A percentile compares a stretch with the other conserved stretches of the same genome.
phyloP scores from a whole-genome alignment of 2,329 filamentous ascomycete species.

The Fusarium udum region DNA sequence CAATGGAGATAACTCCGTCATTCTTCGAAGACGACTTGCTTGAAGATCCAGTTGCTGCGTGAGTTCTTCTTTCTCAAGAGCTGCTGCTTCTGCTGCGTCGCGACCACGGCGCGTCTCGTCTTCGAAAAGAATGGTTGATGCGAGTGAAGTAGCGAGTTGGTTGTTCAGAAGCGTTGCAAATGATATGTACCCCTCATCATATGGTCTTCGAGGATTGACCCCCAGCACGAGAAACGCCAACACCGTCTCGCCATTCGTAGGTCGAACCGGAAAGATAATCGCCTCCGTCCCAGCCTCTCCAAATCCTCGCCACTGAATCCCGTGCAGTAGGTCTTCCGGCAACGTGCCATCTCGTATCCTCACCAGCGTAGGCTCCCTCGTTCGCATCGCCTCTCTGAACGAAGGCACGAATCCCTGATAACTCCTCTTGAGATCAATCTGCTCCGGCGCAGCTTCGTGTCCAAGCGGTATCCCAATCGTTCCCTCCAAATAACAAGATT shows the following conservation, averaged over 20 bases:
- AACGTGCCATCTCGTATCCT: conserved; percentile 60
- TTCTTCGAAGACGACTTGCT: conserved; percentile 48
- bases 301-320: conserved; percentile 68
- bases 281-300: conserved; percentile 68
- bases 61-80: conserved; percentile 47
- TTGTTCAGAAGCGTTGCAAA: conserved; percentile 59
- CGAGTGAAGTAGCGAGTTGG: conserved; percentile 68
- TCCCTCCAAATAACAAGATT: conserved; percentile 50
- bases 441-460: conserved; percentile 46
- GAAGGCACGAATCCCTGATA: conserved; percentile 49
- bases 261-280: conserved; percentile 73
- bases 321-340: conserved; percentile 65
- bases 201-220: conserved; percentile 73
- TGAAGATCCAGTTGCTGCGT: conserved; percentile 49
- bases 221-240: conserved; percentile 74
- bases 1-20: conserved; percentile 50
- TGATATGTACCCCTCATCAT: conserved; percentile 73
- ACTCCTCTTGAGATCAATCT: conserved; percentile 49
- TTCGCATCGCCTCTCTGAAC: conserved; percentile 51
- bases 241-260: conserved; percentile 68
- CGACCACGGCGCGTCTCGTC: conserved; percentile 66
- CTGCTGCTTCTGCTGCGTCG: conserved; percentile 48
- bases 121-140: conserved; percentile 71
- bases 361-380: conserved; percentile 49
- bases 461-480: conserved; percentile 48